Percentiles rank a stretch among this genome's conserved stretches.
Evolutionary conservation across 192 early-diverging fungal species (phyloP).

Genomic region (Coemansia sp.): DNA sequence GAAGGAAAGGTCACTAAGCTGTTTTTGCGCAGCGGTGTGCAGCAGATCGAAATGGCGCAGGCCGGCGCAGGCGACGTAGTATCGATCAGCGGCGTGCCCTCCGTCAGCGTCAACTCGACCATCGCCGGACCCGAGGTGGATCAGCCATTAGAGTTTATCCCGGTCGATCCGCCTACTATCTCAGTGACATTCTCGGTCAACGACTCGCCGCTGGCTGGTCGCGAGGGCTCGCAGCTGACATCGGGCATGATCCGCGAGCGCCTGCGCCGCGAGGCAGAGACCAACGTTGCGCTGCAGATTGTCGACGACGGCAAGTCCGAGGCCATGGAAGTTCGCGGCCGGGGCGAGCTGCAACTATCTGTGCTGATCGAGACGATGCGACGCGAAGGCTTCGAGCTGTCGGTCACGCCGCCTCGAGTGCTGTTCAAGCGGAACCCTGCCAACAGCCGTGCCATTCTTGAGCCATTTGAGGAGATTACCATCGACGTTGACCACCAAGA

Average conservation of each 20-base stretch:
- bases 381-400: slow-evolving; percentile 84
- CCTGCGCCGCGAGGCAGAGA: slow-evolving; percentile 74
- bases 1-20: slow-evolving; percentile 76
- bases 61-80: slow-evolving; percentile 86
- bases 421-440: slow-evolving; percentile 69
- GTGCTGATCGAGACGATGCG: slow-evolving; percentile 90
- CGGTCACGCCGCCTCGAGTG: slow-evolving; percentile 80
- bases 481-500: slow-evolving; percentile 74
- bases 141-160: slow-evolving; percentile 70
- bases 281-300: slow-evolving; percentile 79
- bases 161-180: slow-evolving; percentile 85
- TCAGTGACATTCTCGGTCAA: slow-evolving; percentile 86
- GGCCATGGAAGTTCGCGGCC: slow-evolving; percentile 81
- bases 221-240: slow-evolving; percentile 74
- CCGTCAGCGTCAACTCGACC: slow-evolving; percentile 79
- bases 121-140: slow-evolving; percentile 61
- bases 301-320: slow-evolving; percentile 67
- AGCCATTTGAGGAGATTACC: slow-evolving; percentile 84
- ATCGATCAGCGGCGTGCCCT: slow-evolving; percentile 73
- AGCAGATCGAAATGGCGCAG: slow-evolving; percentile 68
- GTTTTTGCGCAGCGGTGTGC: slow-evolving; percentile 72
- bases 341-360: slow-evolving; percentile 87
- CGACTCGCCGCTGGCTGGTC: slow-evolving; percentile 82
- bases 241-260: slow-evolving; percentile 79
- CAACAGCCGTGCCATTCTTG: slow-evolving; percentile 59